Conservation (phyloP, 129 eudicot species). For the Cynara cardunculus region DNA sequence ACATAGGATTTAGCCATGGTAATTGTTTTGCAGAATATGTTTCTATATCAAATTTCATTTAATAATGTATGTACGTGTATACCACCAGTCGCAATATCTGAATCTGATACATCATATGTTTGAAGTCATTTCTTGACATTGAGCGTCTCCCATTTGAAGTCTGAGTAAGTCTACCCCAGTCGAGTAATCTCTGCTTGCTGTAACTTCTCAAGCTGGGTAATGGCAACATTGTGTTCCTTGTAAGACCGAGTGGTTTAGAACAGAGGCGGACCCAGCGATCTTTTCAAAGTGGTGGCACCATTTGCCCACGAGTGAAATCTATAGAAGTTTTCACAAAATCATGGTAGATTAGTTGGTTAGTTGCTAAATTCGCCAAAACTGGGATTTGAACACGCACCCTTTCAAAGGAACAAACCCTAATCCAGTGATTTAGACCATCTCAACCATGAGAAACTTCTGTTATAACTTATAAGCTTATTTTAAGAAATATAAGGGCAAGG, state of each 20-base stretch:
- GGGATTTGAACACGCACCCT: neutral
- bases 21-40: conserved; percentile 28
- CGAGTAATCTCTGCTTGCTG: neutral
- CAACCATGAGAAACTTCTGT: too few relatives aligned
- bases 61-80: neutral
- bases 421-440: too few relatives aligned
- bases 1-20: conserved; percentile 99
- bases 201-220: neutral
- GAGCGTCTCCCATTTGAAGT: too few relatives aligned
- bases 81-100: neutral
- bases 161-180: neutral
- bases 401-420: too few relatives aligned
- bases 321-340: neutral
- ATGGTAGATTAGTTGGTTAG: neutral
- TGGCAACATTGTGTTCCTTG: neutral
- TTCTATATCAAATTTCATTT: conserved; percentile 3
- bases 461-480: too few relatives aligned
- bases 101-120: neutral
- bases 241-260: neutral
- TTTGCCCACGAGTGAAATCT: neutral
- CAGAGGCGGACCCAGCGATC: neutral
- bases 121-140: neutral
- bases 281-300: neutral
- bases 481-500: neutral
- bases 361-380: neutral